Conservation (phyloP, 768 basidiomycete genomes). For the Stropharia rugosoannulata region DNA sequence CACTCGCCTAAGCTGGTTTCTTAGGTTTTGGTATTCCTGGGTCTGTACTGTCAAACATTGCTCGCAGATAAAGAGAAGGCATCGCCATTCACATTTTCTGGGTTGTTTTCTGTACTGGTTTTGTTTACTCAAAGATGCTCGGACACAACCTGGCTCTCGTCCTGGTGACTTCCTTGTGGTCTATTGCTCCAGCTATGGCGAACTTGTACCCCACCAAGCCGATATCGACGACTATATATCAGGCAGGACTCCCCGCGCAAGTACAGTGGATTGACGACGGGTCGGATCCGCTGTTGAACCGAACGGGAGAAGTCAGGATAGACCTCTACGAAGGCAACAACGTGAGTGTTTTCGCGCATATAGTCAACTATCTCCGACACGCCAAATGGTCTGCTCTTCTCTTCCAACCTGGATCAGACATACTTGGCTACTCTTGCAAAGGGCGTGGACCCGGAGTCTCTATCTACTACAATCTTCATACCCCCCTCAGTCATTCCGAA, state of each 20-base stretch:
- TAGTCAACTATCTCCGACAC: not conserved
- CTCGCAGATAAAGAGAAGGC: too few species aligned
- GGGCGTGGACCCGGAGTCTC: conserved; percentile 34
- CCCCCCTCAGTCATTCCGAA: conserved; percentile 31
- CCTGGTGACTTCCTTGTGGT: not conserved
- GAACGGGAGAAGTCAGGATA: conserved; percentile 44
- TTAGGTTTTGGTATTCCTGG: too few species aligned
- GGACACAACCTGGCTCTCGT: not conserved
- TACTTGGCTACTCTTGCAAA: conserved; percentile 43
- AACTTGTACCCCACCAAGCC: conserved; percentile 51
- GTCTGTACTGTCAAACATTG: too few species aligned
- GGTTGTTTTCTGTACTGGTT: too few species aligned
- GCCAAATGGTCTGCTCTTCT: not conserved
- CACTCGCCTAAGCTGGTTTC: too few species aligned
- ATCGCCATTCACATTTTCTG: too few species aligned
- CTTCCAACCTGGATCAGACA: conserved; percentile 11
- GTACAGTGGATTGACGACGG: conserved; percentile 55
- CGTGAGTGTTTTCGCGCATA: conserved; percentile 28
- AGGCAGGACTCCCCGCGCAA: conserved; percentile 38
- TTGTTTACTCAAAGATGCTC: not conserved
- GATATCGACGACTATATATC: conserved; percentile 40
- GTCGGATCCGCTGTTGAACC: conserved; percentile 34
- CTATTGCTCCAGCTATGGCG: not conserved
- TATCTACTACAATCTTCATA: conserved; percentile 28
- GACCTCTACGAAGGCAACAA: conserved; percentile 43